These are phyloP conservation scores for Colletotrichum coccodes DNA, from an alignment of 2,329 filamentous ascomycete genomes.

Conservation along the genomic window DNA sequence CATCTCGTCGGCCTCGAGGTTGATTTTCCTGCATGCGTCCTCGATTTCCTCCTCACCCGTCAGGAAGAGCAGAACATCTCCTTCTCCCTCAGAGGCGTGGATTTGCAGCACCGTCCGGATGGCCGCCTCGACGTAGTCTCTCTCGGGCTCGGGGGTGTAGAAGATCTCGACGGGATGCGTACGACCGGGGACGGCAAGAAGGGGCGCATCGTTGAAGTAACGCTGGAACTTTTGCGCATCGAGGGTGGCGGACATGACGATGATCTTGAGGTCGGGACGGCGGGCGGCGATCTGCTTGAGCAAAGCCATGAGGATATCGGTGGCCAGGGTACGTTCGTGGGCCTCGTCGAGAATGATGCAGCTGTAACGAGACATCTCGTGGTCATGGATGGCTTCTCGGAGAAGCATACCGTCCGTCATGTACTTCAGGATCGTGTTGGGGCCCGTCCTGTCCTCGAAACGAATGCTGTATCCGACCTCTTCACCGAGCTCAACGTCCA, in stretches of 20 bases:
- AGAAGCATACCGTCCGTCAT: constrained; percentile 99
- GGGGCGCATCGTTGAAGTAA: constrained; percentile 94
- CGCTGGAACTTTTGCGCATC: constrained; percentile 98
- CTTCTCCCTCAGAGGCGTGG: constrained; percentile 90
- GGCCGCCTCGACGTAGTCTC: constrained; percentile 96
- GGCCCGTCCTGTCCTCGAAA: constrained; percentile 94
- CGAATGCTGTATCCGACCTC: constrained; percentile 99
- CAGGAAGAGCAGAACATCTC: constrained; percentile 93
- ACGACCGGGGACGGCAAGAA: constrained; percentile 92
- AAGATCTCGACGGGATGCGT: constrained; percentile 98
- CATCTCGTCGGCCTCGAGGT: constrained; percentile 90
- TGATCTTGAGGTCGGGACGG: constrained; percentile 92
- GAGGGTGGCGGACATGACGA: constrained; percentile 98
- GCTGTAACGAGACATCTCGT: constrained; percentile 90
- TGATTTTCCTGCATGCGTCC: constrained; percentile 92
- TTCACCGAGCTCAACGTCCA: constrained; percentile 91
- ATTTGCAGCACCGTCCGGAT: constrained; percentile 96
- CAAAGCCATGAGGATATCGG: constrained; percentile 96
- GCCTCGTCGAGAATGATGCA: constrained; percentile 99
- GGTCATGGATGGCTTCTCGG: constrained; percentile 95
- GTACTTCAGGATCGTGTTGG: constrained; percentile 95
- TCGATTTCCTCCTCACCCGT: constrained; percentile 99
- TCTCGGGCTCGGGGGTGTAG: constrained; percentile 95
- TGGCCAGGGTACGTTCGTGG: constrained; percentile 96
- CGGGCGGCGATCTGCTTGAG: constrained; percentile 88